A percentile compares a stretch with the other conserved stretches of the same genome.
phyloP scores from a whole-genome alignment of 805 yeast genomes.

The Cyberlindnera mycetangii region DNA sequence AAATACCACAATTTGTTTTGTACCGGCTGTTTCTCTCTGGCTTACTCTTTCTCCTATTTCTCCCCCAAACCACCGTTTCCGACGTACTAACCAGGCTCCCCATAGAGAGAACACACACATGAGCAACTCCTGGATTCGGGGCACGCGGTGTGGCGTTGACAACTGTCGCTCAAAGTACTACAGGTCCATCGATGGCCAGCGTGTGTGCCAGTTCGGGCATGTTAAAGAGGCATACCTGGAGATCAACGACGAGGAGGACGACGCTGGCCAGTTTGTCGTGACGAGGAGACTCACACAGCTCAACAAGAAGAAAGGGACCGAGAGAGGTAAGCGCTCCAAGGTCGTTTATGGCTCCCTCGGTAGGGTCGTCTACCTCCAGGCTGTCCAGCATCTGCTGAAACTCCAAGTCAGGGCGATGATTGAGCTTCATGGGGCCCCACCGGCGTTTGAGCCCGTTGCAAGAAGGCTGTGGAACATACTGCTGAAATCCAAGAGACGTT shows the following conservation, averaged over 20 bases:
- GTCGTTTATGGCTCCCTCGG: slow-evolving; percentile 50
- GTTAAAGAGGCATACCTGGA: slow-evolving; percentile 79
- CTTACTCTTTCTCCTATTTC: no score
- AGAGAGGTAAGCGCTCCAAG: slow-evolving; percentile 7
- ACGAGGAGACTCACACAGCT: slow-evolving; percentile 49
- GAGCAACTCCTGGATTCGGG: slow-evolving; percentile 42
- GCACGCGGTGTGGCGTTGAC: slow-evolving; percentile 84
- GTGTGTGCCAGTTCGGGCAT: slow-evolving; percentile 89
- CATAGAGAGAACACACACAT: slow-evolving; percentile 3
- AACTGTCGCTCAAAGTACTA: slow-evolving; percentile 83
- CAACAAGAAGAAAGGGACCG: slow-evolving; percentile 27
- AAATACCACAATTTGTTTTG: no score
- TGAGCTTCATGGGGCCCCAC: slow-evolving; percentile 30
- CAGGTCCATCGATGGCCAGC: slow-evolving; percentile 69
- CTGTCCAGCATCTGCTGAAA: slow-evolving; percentile 50
- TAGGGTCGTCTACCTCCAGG: slow-evolving; percentile 38
- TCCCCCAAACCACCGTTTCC: no score
- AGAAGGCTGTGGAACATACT: slow-evolving; percentile 35
- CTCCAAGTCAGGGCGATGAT: slow-evolving; percentile 44
- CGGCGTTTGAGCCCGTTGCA: slow-evolving; percentile 31
- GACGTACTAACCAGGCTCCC: no score
- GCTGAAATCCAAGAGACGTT: neutral
- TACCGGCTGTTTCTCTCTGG: no score
- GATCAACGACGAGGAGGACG: slow-evolving; percentile 80
- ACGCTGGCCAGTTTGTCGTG: slow-evolving; percentile 40